Conservation (phyloP, 371 early-diverging fungal species). For the Mucor indicus region DNA sequence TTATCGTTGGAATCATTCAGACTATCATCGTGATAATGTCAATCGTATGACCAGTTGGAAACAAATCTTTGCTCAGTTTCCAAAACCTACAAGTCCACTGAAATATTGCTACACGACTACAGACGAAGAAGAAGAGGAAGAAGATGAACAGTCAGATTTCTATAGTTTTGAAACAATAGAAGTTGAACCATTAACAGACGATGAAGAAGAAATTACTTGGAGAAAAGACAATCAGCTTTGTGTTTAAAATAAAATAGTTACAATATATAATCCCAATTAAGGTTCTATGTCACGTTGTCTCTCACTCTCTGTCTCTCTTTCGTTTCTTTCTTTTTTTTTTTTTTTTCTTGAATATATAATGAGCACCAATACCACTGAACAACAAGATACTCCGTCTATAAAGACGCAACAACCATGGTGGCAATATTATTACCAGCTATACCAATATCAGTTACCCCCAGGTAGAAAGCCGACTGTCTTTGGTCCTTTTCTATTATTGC, state of each 20-base stretch:
- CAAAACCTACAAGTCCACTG: constrained; percentile 48
- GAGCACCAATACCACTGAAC: background rate
- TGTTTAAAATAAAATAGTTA: too few species aligned
- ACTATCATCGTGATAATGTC: constrained; percentile 21
- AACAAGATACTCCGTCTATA: too few species aligned
- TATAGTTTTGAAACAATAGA: constrained; percentile 25
- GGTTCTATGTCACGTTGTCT: too few species aligned
- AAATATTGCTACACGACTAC: constrained; percentile 28
- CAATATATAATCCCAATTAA: too few species aligned
- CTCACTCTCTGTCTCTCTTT: too few species aligned
- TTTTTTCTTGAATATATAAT: background rate
- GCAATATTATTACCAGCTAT: constrained; percentile 43
- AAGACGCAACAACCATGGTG: constrained; percentile 49
- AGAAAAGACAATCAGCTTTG: constrained; percentile 18
- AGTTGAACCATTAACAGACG: constrained; percentile 23
- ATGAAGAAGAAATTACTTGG: constrained; percentile 8
- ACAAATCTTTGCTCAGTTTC: constrained; percentile 44
- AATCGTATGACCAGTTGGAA: constrained; percentile 48
- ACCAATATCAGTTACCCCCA: constrained; percentile 42
- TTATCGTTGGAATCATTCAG: constrained; percentile 50
- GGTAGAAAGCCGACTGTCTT: constrained; percentile 63
- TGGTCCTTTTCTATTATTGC: constrained; percentile 92
- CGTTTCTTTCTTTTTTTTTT: too few species aligned
- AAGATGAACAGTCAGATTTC: constrained; percentile 10
- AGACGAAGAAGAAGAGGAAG: constrained; percentile 21